Evolutionary conservation across 2,329 filamentous ascomycete genomes (phyloP), one percentile per base, ranked within the genome.

Genomic region (Ophiobolus disseminans): DNA sequence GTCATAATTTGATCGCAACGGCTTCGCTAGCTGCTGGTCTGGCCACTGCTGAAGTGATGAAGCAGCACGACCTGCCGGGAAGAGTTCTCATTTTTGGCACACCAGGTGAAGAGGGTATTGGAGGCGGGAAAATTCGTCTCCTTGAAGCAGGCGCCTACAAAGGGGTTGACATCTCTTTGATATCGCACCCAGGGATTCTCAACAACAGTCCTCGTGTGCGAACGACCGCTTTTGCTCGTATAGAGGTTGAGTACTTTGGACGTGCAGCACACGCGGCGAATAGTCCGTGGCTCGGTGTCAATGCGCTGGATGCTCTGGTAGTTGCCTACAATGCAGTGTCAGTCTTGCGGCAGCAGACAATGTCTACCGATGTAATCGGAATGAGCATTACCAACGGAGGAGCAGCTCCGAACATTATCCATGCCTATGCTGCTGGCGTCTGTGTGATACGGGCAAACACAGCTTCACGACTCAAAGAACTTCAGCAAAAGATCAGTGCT

Each of bases 1-100:
- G 81, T 3, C 81, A 83, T 65, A 83, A 83, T 52, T 73, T 82
- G 28, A 82, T 82, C 44, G 79, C 79, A 4, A 78, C 73, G 0
- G 74, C 78, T 2, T 80, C 79, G 0, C 64, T 82, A 8, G 74
- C 78, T 1, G 78, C 69, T 2, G 78, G 74, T 19, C 58, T 84
- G 2, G 80, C 78, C 3, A 72, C 80, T 0, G 79, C 77, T 0
- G 66, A 76, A 20, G 61, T 78, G 2, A 69, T 83, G 55, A 73
- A 69, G 16, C 60, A 70, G 10, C 69, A 75, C 31, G 55, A 64
- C 1, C 65, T 84, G 2, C 59, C 74, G 0, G 80, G 80, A 4
- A 76, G 75, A 41, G 63, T 80, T 21, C 66, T 78, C 7, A 60
- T 82, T 25, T 75, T 81, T 30, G 81, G 81, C 14, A 83, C 81